Evolutionary conservation across 208 protist genomes (phyloP), one percentile per base, ranked within the genome.

Genomic region (Jaenimonas drosophilae): DNA sequence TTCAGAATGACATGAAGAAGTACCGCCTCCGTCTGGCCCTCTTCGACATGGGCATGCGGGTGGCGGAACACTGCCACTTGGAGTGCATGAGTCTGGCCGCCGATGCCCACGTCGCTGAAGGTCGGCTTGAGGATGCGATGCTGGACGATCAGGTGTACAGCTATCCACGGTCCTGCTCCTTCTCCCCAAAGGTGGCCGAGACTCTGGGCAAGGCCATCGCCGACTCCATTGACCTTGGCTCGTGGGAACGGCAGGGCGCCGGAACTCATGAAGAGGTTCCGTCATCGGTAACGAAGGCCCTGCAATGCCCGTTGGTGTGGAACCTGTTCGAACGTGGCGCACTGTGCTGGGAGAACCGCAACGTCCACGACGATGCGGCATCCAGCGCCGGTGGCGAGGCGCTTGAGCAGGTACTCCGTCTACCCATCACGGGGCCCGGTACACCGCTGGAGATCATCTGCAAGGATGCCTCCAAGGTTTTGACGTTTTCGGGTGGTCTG

Each of bases 61-160:
- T 92, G 0, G 84, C 72, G 2, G 84, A 92, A 65, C 84, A 92
- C 48, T 86, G 77, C 64, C 84, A 92, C 50, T 49, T 92, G 20
- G 59, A 76, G 34, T 73, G 65, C 49, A 88, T 88, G 84, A 86
- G 75, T 54, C 55, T 54, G 12, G 39, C 44, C 2, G 78, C 82
- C 14, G 82, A 91, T 52, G 41, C 45, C 1, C 54, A 72, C 1
- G 76, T 70, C 0, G 36, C 27, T 19, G 45, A 36, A 16, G 74
- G 74, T 4, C 55, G 45, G 19, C 62, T 52, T 39, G 47, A 23
- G 11, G 76, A 52, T 27, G 62, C 68, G n/a, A 63, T 91, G 31
- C 47, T 49, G 12, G 66, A 91, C 23, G 72, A 88, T 32, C 66
- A 91, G 49, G 57, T 85, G 25, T 77, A 72, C 59, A 76, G 62